Conservation (phyloP, 169 alveolate genomes). For the Eimeria sp. region DNA sequence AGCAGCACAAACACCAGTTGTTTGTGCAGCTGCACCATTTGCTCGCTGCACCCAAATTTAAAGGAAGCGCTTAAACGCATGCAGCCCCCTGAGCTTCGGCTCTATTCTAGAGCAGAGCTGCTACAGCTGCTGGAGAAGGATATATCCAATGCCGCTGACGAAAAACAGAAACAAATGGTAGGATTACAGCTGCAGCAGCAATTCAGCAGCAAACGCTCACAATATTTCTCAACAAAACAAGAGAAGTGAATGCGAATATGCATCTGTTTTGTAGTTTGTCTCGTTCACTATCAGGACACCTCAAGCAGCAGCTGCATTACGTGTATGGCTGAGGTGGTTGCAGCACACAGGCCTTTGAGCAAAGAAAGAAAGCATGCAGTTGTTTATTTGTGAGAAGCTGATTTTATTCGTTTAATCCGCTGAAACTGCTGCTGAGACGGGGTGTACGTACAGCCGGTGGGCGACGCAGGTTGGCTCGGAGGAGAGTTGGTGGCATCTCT, state of each 20-base stretch:
- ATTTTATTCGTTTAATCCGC: neutral
- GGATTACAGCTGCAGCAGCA: neutral
- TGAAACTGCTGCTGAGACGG: neutral
- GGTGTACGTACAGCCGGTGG: neutral
- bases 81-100: conserved; percentile 67
- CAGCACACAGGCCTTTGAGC: neutral
- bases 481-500: conserved; percentile 72
- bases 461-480: conserved; percentile 53
- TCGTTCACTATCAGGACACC: neutral
- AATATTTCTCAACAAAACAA: neutral
- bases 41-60: conserved; percentile 51
- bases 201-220: neutral
- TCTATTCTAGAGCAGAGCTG: conserved; percentile 38
- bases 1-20: neutral
- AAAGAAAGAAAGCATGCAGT: neutral
- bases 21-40: conserved; percentile 32
- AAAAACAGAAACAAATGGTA: neutral
- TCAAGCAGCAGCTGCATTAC: neutral
- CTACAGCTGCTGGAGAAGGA: conserved; percentile 33
- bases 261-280: neutral
- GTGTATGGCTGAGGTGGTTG: neutral
- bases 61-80: conserved; percentile 47
- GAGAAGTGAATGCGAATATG: neutral
- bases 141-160: neutral
- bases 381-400: neutral